Percentiles rank a stretch among this genome's conserved stretches.
phyloP scores from a whole-genome alignment of 2,329 filamentous ascomycete species.

The Colletotrichum agaves region DNA sequence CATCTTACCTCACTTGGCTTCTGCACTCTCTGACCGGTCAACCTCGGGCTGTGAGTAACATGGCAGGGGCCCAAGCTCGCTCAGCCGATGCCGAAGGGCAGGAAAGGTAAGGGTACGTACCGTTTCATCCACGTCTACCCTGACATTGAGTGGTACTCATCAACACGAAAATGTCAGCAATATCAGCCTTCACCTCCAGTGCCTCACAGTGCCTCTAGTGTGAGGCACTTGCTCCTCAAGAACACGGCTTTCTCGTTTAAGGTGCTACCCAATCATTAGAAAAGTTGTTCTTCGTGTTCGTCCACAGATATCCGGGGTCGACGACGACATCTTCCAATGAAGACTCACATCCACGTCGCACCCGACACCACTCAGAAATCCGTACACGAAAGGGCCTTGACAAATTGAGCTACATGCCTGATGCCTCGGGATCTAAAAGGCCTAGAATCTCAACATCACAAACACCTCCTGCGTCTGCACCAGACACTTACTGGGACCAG shows the following conservation, averaged over 20 bases:
- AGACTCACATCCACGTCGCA: not conserved
- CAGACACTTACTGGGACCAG: slow-evolving; percentile 6
- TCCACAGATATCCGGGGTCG: not conserved
- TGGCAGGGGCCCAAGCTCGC: not conserved
- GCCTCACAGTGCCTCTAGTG: not conserved
- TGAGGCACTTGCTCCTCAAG: too few species aligned
- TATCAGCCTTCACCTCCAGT: not conserved
- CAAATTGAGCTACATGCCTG: not conserved
- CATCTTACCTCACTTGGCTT: slow-evolving; percentile 20
- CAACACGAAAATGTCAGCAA: not conserved
- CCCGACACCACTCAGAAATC: not conserved
- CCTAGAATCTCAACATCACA: not conserved
- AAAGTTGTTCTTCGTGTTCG: not conserved
- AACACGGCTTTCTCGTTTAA: not conserved
- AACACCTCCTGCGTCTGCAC: slow-evolving; percentile 1
- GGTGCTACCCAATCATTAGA: not conserved
- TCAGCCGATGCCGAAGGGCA: not conserved
- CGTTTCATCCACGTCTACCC: too few species aligned
- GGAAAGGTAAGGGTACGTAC: not conserved
- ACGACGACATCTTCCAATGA: not conserved
- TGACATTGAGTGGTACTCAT: not conserved
- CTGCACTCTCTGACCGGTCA: slow-evolving; percentile 26
- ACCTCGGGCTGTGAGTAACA: not conserved
- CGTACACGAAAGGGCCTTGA: too few species aligned
- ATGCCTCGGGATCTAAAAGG: not conserved